Evolutionary conservation across 345 rosid species (phyloP).

Genomic region (Eucalyptus pauciflora): DNA sequence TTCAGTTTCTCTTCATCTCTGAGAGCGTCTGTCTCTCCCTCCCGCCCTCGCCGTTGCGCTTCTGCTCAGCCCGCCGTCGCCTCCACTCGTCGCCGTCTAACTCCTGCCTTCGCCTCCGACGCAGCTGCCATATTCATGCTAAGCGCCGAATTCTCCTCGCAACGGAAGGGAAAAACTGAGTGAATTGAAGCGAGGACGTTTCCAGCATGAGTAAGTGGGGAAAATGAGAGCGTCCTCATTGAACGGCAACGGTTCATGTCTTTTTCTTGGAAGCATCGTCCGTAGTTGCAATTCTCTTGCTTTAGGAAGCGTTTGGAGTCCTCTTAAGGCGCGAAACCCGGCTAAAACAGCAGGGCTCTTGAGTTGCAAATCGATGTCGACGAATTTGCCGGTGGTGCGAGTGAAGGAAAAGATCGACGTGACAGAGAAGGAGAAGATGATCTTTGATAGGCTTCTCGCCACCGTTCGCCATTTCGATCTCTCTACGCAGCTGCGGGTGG

Average conservation of each 20-base stretch:
- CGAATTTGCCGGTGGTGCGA: slow-evolving; percentile 5
- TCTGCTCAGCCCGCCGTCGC: too few relatives aligned
- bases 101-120: too few relatives aligned
- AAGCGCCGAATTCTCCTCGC: too few relatives aligned
- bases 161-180: too few relatives aligned
- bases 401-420: slow-evolving; percentile 58
- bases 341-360: not conserved
- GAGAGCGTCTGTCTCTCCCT: not conserved
- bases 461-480: slow-evolving; percentile 59
- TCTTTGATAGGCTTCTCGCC: slow-evolving; percentile 58
- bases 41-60: too few relatives aligned
- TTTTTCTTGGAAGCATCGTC: not conserved
- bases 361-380: slow-evolving; percentile 20
- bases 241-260: not conserved
- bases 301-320: not conserved
- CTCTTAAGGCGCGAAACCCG: not conserved
- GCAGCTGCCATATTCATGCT: not conserved
- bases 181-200: too few relatives aligned
- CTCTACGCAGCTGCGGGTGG: slow-evolving; percentile 77
- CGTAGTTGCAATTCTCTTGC: not conserved
- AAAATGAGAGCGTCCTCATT: too few relatives aligned
- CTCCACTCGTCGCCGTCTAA: too few relatives aligned
- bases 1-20: too few relatives aligned
- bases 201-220: too few relatives aligned
- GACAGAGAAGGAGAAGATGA: slow-evolving; percentile 49